Evolutionary conservation across 352 stramenopile genomes (phyloP).

Genomic region (Phytophthora pistaciae): DNA sequence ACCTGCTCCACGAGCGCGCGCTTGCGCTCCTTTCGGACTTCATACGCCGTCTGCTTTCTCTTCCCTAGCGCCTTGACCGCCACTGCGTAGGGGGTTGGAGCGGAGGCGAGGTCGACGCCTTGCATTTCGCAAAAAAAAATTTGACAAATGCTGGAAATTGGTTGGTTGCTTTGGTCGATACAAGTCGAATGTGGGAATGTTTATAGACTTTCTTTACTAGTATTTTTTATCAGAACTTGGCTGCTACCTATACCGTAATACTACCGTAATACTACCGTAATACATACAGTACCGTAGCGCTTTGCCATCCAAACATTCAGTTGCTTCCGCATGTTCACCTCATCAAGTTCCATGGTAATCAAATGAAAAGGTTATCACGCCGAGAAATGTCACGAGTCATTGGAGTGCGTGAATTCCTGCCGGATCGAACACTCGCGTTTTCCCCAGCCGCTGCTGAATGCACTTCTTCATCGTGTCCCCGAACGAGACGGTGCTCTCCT

Average conservation of each 20-base stretch:
- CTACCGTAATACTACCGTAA: too few species aligned
- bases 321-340: too few species aligned
- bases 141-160: too few species aligned
- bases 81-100: not conserved
- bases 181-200: too few species aligned
- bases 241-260: too few species aligned
- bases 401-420: not conserved
- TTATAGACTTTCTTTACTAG: too few species aligned
- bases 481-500: slow-evolving; percentile 33
- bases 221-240: too few species aligned
- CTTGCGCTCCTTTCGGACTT: slow-evolving; percentile 43
- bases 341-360: not conserved
- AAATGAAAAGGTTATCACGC: not conserved
- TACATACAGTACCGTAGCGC: too few species aligned
- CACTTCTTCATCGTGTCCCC: slow-evolving; percentile 39
- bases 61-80: not conserved
- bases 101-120: too few species aligned
- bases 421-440: not conserved
- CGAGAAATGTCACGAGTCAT: not conserved
- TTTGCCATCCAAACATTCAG: too few species aligned
- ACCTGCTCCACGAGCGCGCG: slow-evolving; percentile 28
- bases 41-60: slow-evolving; percentile 34
- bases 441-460: slow-evolving; percentile 26
- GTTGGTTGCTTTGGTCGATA: too few species aligned
- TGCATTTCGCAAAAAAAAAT: too few species aligned